Evolutionary conservation across 2,329 filamentous ascomycete species (phyloP).

Genomic region (Cytospora piceae): DNA sequence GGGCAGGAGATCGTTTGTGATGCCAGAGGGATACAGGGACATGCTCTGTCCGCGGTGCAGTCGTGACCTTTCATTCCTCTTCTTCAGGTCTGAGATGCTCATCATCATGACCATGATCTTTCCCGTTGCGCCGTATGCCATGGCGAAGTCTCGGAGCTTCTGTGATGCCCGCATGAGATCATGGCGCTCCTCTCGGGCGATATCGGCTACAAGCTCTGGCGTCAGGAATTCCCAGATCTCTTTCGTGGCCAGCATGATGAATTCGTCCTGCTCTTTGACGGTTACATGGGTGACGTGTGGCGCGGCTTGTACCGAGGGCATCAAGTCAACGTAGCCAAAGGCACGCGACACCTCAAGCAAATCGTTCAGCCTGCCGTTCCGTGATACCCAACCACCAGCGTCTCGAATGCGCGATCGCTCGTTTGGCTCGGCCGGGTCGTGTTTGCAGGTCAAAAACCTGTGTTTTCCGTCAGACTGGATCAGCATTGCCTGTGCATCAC

Average conservation of each 20-base stretch:
- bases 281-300: constrained; percentile 80
- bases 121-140: constrained; percentile 88
- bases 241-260: constrained; percentile 86
- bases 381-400: constrained; percentile 92
- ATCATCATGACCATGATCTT: constrained; percentile 99
- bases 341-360: constrained; percentile 87
- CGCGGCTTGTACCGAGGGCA: constrained; percentile 90
- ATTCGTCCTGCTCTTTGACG: constrained; percentile 87
- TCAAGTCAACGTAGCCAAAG: constrained; percentile 91
- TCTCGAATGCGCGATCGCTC: constrained; percentile 91
- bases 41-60: constrained; percentile 78
- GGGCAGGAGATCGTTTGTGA: constrained; percentile 69
- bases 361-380: constrained; percentile 93
- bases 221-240: constrained; percentile 96
- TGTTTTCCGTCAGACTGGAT: constrained; percentile 87
- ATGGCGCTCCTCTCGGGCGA: constrained; percentile 81
- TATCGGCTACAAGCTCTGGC: constrained; percentile 87
- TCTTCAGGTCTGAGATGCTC: constrained; percentile 87
- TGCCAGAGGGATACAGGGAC: constrained; percentile 77
- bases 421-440: constrained; percentile 84
- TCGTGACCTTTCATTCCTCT: constrained; percentile 74
- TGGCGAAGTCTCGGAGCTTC: constrained; percentile 90
- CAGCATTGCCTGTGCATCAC: constrained; percentile 92
- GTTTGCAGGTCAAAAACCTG: constrained; percentile 83
- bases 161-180: constrained; percentile 96